Conservation (phyloP, 768 basidiomycete genomes). For the Tricholoma furcatifolium region DNA sequence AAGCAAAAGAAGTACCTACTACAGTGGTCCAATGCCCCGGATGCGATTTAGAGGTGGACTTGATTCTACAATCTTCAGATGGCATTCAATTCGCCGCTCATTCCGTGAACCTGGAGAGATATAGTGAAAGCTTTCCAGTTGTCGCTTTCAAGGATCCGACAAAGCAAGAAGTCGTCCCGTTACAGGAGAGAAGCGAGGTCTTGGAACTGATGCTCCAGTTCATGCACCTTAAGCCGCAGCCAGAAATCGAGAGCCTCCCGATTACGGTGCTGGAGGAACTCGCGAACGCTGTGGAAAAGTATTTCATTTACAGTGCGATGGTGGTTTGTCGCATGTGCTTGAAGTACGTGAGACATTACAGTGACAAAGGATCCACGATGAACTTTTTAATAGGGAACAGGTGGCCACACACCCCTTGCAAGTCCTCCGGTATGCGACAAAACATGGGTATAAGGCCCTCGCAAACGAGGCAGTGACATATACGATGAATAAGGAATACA, state of each 20-base stretch:
- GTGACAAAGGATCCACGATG: not conserved
- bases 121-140: slow-evolving; percentile 6
- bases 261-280: slow-evolving; percentile 1
- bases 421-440: slow-evolving; percentile 6
- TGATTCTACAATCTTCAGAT: slow-evolving; percentile 9
- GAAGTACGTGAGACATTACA: slow-evolving; percentile 3
- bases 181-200: not conserved
- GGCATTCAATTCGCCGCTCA: slow-evolving; percentile 4
- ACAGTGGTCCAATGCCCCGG: not conserved
- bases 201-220: slow-evolving; percentile 3
- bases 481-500: not conserved
- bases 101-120: slow-evolving; percentile 5
- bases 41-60: slow-evolving; percentile 1
- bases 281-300: slow-evolving; percentile 13
- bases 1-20: too few relatives aligned
- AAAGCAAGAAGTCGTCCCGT: not conserved
- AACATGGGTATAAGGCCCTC: slow-evolving; percentile 5
- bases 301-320: slow-evolving; percentile 10
- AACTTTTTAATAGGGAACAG: not conserved
- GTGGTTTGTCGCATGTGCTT: slow-evolving; percentile 10
- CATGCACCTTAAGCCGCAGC: slow-evolving; percentile 1
- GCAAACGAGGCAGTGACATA: slow-evolving; percentile 4
- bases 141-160: not conserved
- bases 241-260: slow-evolving; percentile 4
- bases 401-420: not conserved